Percentiles rank a stretch among this genome's conserved stretches.
Conservation (phyloP, 495 filamentous ascomycete genomes). For the Emericellopsis terricola region DNA sequence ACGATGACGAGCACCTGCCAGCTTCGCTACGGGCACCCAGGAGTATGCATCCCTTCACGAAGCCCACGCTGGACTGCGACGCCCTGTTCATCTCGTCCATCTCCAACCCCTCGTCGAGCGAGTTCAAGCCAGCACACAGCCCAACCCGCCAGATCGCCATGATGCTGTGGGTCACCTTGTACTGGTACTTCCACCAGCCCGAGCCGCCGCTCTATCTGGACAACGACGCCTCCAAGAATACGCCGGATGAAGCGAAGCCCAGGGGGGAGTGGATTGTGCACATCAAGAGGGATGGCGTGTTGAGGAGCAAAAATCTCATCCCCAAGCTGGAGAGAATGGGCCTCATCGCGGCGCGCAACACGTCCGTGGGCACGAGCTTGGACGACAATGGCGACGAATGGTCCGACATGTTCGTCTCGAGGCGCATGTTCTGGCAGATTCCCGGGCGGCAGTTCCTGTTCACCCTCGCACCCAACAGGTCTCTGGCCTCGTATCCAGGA, state of each 20-base stretch:
- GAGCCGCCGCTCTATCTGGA: slow-evolving; percentile 35
- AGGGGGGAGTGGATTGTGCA: slow-evolving; percentile 76
- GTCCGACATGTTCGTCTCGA: slow-evolving; percentile 67
- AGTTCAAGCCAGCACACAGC: slow-evolving; percentile 62
- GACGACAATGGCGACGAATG: slow-evolving; percentile 49
- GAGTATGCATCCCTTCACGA: slow-evolving; percentile 42
- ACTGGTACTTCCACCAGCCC: slow-evolving; percentile 90
- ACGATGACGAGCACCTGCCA: slow-evolving; percentile 6
- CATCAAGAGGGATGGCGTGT: slow-evolving; percentile 70
- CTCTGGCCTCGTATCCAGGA: slow-evolving; percentile 34
- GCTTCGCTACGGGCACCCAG: slow-evolving; percentile 6
- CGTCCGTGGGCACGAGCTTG: slow-evolving; percentile 46
- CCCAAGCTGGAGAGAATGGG: slow-evolving; percentile 90
- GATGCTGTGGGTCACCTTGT: slow-evolving; percentile 90
- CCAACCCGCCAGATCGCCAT: slow-evolving; percentile 77
- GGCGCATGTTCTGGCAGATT: slow-evolving; percentile 78
- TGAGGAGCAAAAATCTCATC: slow-evolving; percentile 65
- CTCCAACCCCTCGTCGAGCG: slow-evolving; percentile 58
- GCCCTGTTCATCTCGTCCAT: slow-evolving; percentile 80
- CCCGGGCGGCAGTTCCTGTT: slow-evolving; percentile 78
- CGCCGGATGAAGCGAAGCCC: slow-evolving; percentile 51
- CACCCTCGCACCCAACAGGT: slow-evolving; percentile 44
- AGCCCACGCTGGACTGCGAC: slow-evolving; percentile 60
- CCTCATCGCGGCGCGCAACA: slow-evolving; percentile 57
- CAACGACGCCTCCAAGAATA: slow-evolving; percentile 41